These are phyloP conservation scores for Trypanosoma brucei DNA, from an alignment of 208 protist genomes.

Conservation along the genomic window DNA sequence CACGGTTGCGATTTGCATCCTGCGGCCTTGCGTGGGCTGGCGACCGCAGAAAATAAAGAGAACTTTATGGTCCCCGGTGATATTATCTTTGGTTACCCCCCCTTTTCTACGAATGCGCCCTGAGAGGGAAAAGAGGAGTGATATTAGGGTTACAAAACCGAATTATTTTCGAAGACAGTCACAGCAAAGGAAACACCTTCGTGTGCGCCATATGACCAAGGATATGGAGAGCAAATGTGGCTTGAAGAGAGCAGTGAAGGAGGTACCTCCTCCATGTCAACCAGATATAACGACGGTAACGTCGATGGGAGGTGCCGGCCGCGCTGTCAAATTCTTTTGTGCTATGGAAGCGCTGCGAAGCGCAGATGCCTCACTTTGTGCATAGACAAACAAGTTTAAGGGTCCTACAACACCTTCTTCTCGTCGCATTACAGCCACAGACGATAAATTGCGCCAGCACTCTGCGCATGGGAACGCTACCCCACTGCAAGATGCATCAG, in stretches of 20 bases:
- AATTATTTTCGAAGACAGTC: too few relatives aligned
- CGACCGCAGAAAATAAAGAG: too few relatives aligned
- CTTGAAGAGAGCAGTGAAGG: background rate
- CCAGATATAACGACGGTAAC: constrained; percentile 24
- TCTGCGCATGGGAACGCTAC: constrained; percentile 66
- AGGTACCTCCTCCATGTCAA: background rate
- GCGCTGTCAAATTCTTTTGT: constrained; percentile 1
- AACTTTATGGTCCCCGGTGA: too few relatives aligned
- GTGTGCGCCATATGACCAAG: too few relatives aligned
- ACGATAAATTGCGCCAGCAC: constrained; percentile 64
- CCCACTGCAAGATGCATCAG: constrained; percentile 2
- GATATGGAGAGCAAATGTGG: too few relatives aligned
- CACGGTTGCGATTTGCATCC: background rate
- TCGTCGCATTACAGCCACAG: constrained; percentile 40
- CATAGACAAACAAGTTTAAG: constrained; percentile 39
- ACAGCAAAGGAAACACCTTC: too few relatives aligned
- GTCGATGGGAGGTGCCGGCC: constrained; percentile 9
- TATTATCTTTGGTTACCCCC: too few relatives aligned
- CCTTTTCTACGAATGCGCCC: too few relatives aligned
- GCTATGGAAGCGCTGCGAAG: constrained; percentile 12
- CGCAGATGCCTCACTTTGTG: constrained; percentile 9
- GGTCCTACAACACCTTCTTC: constrained; percentile 22
- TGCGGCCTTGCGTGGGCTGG: too few relatives aligned
- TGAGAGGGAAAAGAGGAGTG: too few relatives aligned
- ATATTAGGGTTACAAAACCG: too few relatives aligned